Evolutionary conservation across 2,329 filamentous ascomycete genomes (phyloP).

Genomic region (Paraphoma sp.): DNA sequence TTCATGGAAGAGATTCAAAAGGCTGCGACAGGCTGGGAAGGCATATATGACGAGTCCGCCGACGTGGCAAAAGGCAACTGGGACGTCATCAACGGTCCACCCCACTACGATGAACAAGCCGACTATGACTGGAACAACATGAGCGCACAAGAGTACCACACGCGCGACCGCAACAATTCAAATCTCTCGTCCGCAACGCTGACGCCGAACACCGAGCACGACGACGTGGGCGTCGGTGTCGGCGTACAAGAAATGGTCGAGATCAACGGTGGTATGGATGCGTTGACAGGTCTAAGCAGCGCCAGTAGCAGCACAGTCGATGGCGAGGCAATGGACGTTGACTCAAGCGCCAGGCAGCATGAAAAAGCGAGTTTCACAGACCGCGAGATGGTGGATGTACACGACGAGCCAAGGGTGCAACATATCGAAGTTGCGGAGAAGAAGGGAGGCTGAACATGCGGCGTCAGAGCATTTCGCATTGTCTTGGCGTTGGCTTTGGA

Average conservation of each 20-base stretch:
- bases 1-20: constrained; percentile 41
- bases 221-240: constrained; percentile 13
- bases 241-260: constrained; percentile 34
- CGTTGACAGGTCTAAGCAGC: constrained; percentile 24
- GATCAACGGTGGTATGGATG: constrained; percentile 27
- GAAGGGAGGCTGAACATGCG: constrained; percentile 25
- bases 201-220: constrained; percentile 43
- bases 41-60: constrained; percentile 12
- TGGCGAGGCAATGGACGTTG: constrained; percentile 29
- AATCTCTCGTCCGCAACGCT: constrained; percentile 36
- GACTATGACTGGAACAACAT: constrained; percentile 25
- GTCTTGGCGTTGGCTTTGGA: neutral
- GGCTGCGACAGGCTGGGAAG: constrained; percentile 18
- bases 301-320: constrained; percentile 32
- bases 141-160: constrained; percentile 26
- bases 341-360: constrained; percentile 5
- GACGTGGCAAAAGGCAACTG: constrained; percentile 20
- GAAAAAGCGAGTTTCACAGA: constrained; percentile 22
- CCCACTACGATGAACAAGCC: constrained; percentile 15
- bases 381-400: constrained; percentile 31
- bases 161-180: constrained; percentile 17
- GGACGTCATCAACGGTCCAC: constrained; percentile 11
- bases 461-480: too few species aligned
- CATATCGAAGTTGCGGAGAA: constrained; percentile 35
- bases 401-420: constrained; percentile 16